A percentile compares a stretch with the other conserved stretches of the same genome.
These are phyloP conservation scores for Pseudozyma pruni DNA, from an alignment of 1,284 basidiomycete genomes.

Conservation along the genomic window DNA sequence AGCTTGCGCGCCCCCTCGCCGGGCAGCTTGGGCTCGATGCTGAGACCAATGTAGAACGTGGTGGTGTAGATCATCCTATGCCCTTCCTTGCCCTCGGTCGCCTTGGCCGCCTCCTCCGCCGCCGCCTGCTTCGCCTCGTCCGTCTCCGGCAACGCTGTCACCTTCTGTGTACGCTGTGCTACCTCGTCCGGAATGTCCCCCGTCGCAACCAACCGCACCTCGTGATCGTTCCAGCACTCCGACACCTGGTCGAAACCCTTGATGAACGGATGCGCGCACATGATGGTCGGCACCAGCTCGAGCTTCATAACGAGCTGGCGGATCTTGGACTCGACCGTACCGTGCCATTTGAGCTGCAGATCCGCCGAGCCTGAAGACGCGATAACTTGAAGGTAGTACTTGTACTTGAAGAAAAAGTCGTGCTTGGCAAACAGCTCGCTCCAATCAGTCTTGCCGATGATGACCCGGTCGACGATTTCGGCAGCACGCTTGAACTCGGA, in stretches of 20 bases:
- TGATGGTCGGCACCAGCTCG: slow-evolving; percentile 90
- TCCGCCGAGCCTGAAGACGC: slow-evolving; percentile 84
- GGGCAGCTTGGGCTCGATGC: slow-evolving; percentile 84
- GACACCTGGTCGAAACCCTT: slow-evolving; percentile 90
- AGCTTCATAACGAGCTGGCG: slow-evolving; percentile 97
- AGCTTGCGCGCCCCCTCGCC: slow-evolving; percentile 74
- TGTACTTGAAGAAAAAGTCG: slow-evolving; percentile 97
- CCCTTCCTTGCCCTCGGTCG: slow-evolving; percentile 64
- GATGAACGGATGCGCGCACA: slow-evolving; percentile 92
- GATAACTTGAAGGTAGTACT: slow-evolving; percentile 97
- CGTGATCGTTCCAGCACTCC: slow-evolving; percentile 82
- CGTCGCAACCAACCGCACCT: slow-evolving; percentile 63
- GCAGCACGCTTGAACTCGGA: slow-evolving; percentile 94
- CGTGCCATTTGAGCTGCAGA: slow-evolving; percentile 93
- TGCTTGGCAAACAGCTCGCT: slow-evolving; percentile 82
- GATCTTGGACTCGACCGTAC: slow-evolving; percentile 96
- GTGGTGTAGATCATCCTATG: slow-evolving; percentile 86
- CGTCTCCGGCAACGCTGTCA: slow-evolving; percentile 54
- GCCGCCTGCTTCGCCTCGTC: slow-evolving; percentile 50
- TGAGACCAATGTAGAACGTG: slow-evolving; percentile 95
- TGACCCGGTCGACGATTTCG: slow-evolving; percentile 91
- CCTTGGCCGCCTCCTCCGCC: slow-evolving; percentile 51
- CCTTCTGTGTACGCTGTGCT: slow-evolving; percentile 57
- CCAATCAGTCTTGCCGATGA: slow-evolving; percentile 86
- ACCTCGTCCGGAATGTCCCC: slow-evolving; percentile 63